These are phyloP conservation scores for Trichothecium sympodiale DNA, from an alignment of 2,329 filamentous ascomycete genomes.

Conservation along the genomic window DNA sequence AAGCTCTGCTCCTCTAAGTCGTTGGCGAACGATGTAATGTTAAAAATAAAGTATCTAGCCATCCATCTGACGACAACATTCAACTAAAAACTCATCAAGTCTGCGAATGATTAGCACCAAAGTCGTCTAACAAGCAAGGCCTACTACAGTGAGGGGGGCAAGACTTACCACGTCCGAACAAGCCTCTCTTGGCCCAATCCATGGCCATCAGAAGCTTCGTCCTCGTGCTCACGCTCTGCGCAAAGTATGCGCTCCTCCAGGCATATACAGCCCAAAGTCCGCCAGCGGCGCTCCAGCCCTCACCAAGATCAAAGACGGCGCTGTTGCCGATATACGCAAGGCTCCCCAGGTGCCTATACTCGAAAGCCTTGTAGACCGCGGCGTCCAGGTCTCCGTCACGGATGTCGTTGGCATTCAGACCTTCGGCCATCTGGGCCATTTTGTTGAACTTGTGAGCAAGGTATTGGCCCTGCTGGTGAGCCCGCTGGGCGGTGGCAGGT, in stretches of 20 bases:
- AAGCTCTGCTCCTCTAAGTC: too few species aligned
- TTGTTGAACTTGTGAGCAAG: constrained; percentile 91
- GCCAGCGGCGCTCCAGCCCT: constrained; percentile 67
- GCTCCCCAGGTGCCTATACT: constrained; percentile 84
- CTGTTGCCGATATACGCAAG: constrained; percentile 95
- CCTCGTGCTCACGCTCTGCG: constrained; percentile 87
- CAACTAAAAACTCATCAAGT: constrained; percentile 40
- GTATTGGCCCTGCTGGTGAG: constrained; percentile 91
- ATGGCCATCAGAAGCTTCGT: constrained; percentile 85
- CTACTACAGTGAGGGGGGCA: neutral
- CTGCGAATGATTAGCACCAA: constrained; percentile 15
- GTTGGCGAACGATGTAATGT: too few species aligned
- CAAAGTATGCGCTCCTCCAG: constrained; percentile 94
- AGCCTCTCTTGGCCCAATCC: constrained; percentile 95
- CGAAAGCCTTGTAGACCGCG: constrained; percentile 85
- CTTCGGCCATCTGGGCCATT: constrained; percentile 66
- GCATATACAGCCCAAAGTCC: constrained; percentile 90
- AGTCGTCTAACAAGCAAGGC: neutral
- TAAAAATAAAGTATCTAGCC: too few species aligned
- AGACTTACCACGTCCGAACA: constrained; percentile 85
- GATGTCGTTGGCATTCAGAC: constrained; percentile 68
- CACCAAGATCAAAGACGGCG: constrained; percentile 80
- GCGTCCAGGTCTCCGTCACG: constrained; percentile 85
- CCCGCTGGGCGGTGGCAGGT: constrained; percentile 89
- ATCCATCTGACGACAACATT: too few species aligned